phyloP scores from a whole-genome alignment of 164 flowering plant genomes.

The Nelumbo lutea region DNA sequence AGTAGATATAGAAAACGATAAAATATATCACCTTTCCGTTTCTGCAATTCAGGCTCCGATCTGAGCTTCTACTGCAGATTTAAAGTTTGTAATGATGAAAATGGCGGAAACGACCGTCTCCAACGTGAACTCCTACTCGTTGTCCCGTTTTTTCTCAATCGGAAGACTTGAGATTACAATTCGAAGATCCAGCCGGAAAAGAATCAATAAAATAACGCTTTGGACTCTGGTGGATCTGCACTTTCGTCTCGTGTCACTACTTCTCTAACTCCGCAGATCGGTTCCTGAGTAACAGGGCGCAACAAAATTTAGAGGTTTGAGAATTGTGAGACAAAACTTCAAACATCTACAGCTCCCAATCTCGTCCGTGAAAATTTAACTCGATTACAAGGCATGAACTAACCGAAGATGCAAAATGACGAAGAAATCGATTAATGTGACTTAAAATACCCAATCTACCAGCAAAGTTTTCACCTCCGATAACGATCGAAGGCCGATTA shows the following conservation, averaged over 20 bases:
- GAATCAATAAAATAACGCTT: background rate
- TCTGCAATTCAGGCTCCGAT: background rate
- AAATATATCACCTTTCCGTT: background rate
- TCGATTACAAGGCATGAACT: background rate
- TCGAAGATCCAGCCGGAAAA: background rate
- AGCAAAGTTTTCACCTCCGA: background rate
- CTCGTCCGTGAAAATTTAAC: background rate
- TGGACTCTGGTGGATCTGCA: conserved; percentile 1
- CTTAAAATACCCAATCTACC: conserved; percentile 1
- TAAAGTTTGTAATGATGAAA: background rate
- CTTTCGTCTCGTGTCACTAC: background rate
- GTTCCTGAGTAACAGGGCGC: background rate
- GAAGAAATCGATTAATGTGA: background rate
- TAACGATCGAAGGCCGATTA: background rate
- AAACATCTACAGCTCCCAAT: background rate
- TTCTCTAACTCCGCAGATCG: background rate
- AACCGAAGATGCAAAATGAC: background rate
- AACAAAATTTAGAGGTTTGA: background rate
- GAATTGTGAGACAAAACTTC: background rate
- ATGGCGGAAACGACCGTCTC: background rate
- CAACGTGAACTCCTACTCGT: background rate
- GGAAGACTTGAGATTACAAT: background rate
- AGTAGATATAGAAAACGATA: too few relatives aligned
- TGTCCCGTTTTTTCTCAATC: background rate
- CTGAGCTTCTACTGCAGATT: background rate